Evolutionary conservation across 345 rosid species (phyloP).

Genomic region (Salix koriyanagi): DNA sequence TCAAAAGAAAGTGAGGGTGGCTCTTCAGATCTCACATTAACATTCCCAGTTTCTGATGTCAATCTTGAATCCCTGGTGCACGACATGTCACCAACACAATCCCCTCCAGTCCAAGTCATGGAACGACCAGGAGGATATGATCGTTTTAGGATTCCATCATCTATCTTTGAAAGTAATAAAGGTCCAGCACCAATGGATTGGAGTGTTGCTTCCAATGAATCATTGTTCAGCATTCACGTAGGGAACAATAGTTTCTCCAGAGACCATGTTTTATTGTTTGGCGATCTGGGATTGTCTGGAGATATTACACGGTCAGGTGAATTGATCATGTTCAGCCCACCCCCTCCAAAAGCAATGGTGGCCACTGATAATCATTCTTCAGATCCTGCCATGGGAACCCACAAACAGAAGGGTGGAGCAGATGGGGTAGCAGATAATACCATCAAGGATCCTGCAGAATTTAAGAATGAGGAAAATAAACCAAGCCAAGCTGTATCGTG

Average conservation of each 20-base stretch:
- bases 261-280: constrained; percentile 16
- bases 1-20: constrained; percentile 16
- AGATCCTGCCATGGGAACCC: constrained; percentile 7
- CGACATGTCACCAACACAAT: constrained; percentile 32
- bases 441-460: constrained; percentile 1
- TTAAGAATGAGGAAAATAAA: constrained; percentile 16
- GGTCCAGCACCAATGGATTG: constrained; percentile 46
- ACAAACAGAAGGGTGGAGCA: constrained; percentile 15
- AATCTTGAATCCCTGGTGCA: constrained; percentile 27
- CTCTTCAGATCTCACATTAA: constrained; percentile 11
- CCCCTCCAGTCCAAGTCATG: constrained; percentile 79
- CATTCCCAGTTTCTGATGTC: constrained; percentile 40
- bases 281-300: constrained; percentile 27
- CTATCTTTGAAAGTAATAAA: constrained; percentile 45
- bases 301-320: constrained; percentile 41
- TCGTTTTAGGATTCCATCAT: constrained; percentile 53
- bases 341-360: constrained; percentile 17
- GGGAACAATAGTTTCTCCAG: constrained; percentile 53
- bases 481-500: constrained; percentile 22
- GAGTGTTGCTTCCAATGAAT: constrained; percentile 62
- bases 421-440: constrained; percentile 5
- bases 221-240: constrained; percentile 65
- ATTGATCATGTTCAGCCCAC: constrained; percentile 31
- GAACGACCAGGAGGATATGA: constrained; percentile 41
- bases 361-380: not conserved